phyloP scores from a whole-genome alignment of 176 grass and related monocot genomes.

The Triticum dicoccoides region DNA sequence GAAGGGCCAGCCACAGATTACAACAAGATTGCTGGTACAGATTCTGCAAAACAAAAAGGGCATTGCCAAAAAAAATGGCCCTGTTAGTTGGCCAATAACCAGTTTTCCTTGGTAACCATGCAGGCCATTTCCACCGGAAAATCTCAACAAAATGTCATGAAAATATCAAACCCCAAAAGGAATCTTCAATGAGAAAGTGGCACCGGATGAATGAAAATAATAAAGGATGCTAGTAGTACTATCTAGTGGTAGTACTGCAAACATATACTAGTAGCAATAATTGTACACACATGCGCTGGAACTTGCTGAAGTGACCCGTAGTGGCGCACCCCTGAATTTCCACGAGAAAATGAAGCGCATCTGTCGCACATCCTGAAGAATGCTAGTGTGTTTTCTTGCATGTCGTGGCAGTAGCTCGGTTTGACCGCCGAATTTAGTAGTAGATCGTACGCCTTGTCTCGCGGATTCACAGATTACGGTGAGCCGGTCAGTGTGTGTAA shows the following conservation, averaged over 20 bases:
- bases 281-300: not conserved
- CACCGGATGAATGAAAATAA: not conserved
- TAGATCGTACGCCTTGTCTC: not conserved
- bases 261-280: not conserved
- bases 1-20: conserved; percentile 1
- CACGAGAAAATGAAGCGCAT: not conserved
- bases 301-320: not conserved
- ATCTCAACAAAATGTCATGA: not conserved
- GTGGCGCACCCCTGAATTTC: not conserved
- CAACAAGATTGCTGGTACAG: conserved; percentile 32
- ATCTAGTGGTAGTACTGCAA: not conserved
- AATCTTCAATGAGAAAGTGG: not conserved
- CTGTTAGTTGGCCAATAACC: not conserved
- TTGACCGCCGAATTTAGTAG: not conserved
- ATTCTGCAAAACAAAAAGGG: conserved; percentile 25
- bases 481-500: not conserved
- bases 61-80: conserved; percentile 11
- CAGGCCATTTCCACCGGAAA: conserved; percentile 2
- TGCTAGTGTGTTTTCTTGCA: not conserved
- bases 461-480: not conserved
- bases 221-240: too few species aligned
- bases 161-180: not conserved
- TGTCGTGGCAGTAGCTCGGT: not conserved
- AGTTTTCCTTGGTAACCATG: not conserved
- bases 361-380: not conserved